Evolutionary conservation across 306 rosid species (phyloP).

Genomic region (Neltuma alba): DNA sequence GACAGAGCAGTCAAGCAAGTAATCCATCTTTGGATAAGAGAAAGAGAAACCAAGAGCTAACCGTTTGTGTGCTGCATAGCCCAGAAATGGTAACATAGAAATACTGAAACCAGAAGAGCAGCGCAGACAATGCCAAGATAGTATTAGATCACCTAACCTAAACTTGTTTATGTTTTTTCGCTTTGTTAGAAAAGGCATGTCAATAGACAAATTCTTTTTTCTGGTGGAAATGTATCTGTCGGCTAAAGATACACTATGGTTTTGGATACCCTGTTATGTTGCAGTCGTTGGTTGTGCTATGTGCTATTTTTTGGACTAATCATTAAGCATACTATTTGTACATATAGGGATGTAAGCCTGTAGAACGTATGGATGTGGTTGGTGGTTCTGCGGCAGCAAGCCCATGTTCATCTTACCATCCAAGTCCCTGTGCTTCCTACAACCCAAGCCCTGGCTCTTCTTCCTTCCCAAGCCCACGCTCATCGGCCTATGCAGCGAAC

Average conservation of each 20-base stretch:
- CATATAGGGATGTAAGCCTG: slow-evolving; percentile 85
- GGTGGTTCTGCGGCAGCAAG: slow-evolving; percentile 71
- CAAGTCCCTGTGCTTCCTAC: slow-evolving; percentile 84
- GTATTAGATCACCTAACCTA: not conserved
- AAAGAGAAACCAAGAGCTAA: not conserved
- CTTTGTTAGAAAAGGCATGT: not conserved
- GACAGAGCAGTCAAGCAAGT: not conserved
- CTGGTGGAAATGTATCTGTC: not conserved
- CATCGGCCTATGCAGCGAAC: slow-evolving; percentile 65
- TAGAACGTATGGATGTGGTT: slow-evolving; percentile 60
- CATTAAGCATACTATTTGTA: slow-evolving; percentile 12
- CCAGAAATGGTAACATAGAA: not conserved
- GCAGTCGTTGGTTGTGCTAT: not conserved
- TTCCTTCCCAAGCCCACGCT: slow-evolving; percentile 82
- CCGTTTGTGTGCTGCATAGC: not conserved
- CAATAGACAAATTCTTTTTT: not conserved
- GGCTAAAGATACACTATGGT: not conserved
- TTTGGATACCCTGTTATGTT: slow-evolving; percentile 5
- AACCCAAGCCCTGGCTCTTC: slow-evolving; percentile 93
- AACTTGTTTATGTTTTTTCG: not conserved
- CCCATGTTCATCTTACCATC: slow-evolving; percentile 77
- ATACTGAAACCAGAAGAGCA: not conserved
- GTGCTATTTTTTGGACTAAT: slow-evolving; percentile 15
- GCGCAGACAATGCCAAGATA: not conserved
- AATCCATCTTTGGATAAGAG: not conserved